A percentile compares a stretch with the other conserved stretches of the same genome.
Evolutionary conservation across 768 basidiomycete genomes (phyloP).

Genomic region (Vararia minispora): DNA sequence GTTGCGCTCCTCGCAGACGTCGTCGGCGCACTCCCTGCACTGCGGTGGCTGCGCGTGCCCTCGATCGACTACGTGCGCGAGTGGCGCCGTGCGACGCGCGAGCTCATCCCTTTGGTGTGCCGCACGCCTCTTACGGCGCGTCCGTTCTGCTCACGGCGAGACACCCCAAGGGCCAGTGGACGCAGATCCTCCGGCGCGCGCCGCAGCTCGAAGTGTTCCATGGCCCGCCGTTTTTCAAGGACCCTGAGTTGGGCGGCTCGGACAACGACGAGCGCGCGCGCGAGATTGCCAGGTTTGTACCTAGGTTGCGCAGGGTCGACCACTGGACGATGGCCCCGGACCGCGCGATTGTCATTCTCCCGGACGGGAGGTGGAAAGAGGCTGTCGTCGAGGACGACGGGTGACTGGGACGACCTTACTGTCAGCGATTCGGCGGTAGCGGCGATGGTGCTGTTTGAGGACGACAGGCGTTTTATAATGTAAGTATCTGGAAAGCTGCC

Average conservation of each 20-base stretch:
- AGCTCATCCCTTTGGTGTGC: too few relatives aligned
- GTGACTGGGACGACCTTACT: too few relatives aligned
- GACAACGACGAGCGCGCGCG: conserved; percentile 3
- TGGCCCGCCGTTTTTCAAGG: conserved; percentile 1
- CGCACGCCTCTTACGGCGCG: too few relatives aligned
- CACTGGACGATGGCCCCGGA: conserved; percentile 1
- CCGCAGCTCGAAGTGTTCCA: conserved; percentile 1
- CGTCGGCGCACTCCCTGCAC: not conserved
- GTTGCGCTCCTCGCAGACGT: not conserved
- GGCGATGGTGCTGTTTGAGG: too few relatives aligned
- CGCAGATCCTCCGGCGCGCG: not conserved
- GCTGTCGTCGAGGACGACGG: too few relatives aligned
- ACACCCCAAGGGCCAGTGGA: not conserved
- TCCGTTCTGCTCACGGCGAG: too few relatives aligned
- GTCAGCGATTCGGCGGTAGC: too few relatives aligned
- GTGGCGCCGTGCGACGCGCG: too few relatives aligned
- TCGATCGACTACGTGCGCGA: not conserved
- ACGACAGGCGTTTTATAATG: too few relatives aligned
- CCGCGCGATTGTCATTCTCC: not conserved
- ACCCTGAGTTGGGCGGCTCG: not conserved
- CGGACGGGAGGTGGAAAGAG: too few relatives aligned
- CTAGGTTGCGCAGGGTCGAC: not conserved
- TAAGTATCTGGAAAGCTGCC: too few relatives aligned
- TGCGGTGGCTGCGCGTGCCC: not conserved
- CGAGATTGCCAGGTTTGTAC: not conserved